A percentile compares a stretch with the other conserved stretches of the same genome.
Conservation (phyloP, 2,329 filamentous ascomycete genomes). For the Fusarium papillatum region DNA sequence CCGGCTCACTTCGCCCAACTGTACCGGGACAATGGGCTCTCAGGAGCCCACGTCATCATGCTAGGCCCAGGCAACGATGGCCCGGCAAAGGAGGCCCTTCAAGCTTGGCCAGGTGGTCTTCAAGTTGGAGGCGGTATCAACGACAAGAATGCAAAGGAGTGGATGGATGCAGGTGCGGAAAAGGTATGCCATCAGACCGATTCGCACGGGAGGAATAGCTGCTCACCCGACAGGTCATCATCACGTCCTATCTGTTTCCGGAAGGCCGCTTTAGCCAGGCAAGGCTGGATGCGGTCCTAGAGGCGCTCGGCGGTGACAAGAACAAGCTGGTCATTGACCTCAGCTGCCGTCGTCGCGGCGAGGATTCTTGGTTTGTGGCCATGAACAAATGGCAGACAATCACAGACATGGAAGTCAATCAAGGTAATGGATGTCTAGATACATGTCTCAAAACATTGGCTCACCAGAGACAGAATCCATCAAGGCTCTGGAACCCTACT, state of each 20-base stretch:
- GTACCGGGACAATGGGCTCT: slow-evolving; percentile 81
- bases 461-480: slow-evolving; percentile 76
- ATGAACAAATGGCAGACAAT: slow-evolving; percentile 99
- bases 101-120: slow-evolving; percentile 82
- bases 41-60: slow-evolving; percentile 96
- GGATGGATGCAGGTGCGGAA: slow-evolving; percentile 90
- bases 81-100: slow-evolving; percentile 82
- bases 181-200: slow-evolving; percentile 70
- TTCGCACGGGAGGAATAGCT: slow-evolving; percentile 3
- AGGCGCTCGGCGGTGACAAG: slow-evolving; percentile 79
- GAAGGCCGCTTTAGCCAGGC: slow-evolving; percentile 84
- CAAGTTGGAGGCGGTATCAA: slow-evolving; percentile 97
- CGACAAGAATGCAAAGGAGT: slow-evolving; percentile 84
- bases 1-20: slow-evolving; percentile 85
- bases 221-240: slow-evolving; percentile 80
- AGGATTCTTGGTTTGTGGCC: slow-evolving; percentile 90
- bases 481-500: slow-evolving; percentile 85
- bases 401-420: slow-evolving; percentile 93
- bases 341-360: slow-evolving; percentile 83
- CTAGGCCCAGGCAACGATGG: slow-evolving; percentile 89
- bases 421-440: slow-evolving; percentile 67
- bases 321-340: slow-evolving; percentile 93
- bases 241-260: slow-evolving; percentile 96
- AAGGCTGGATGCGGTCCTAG: slow-evolving; percentile 80
- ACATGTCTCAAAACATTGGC: slow-evolving; percentile 9